A percentile compares a stretch with the other conserved stretches of the same genome.
Conservation (phyloP, 2,329 filamentous ascomycete genomes). For the Ceratocystis lukuohia region DNA sequence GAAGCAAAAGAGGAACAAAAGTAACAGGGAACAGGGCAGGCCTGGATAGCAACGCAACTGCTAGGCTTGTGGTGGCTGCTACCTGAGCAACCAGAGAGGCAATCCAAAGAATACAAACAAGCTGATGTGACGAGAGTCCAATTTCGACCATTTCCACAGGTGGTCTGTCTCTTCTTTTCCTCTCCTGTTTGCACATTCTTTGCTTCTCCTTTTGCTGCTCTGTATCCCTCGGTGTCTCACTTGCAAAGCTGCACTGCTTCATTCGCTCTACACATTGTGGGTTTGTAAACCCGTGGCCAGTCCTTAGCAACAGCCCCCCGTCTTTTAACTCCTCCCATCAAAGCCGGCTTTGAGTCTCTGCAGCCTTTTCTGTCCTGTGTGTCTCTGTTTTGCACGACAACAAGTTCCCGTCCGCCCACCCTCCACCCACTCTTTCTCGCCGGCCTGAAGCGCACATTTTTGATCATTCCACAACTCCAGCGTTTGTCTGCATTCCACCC, state of each 20-base stretch:
- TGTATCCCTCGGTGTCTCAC: conserved; percentile 6
- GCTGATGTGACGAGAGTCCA: background rate
- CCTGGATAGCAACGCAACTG: background rate
- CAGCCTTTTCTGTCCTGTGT: background rate
- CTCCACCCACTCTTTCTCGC: background rate
- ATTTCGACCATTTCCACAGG: background rate
- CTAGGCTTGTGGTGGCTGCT: conserved; percentile 3
- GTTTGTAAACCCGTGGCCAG: background rate
- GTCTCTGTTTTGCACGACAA: background rate
- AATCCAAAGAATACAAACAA: conserved; percentile 2
- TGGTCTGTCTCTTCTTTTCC: background rate
- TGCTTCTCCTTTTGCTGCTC: background rate
- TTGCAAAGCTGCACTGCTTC: background rate
- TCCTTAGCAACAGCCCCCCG: background rate
- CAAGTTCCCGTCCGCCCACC: background rate
- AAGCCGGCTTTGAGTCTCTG: background rate
- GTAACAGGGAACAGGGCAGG: conserved; percentile 3
- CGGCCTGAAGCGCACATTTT: background rate
- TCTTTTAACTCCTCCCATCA: background rate
- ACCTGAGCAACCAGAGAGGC: conserved; percentile 5
- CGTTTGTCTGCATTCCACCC: background rate
- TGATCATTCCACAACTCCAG: background rate
- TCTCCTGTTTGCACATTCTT: background rate
- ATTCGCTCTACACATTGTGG: background rate
- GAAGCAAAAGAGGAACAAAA: background rate